Conservation (phyloP, 2,329 filamentous ascomycete species). For the Exserohilum turcica region DNA sequence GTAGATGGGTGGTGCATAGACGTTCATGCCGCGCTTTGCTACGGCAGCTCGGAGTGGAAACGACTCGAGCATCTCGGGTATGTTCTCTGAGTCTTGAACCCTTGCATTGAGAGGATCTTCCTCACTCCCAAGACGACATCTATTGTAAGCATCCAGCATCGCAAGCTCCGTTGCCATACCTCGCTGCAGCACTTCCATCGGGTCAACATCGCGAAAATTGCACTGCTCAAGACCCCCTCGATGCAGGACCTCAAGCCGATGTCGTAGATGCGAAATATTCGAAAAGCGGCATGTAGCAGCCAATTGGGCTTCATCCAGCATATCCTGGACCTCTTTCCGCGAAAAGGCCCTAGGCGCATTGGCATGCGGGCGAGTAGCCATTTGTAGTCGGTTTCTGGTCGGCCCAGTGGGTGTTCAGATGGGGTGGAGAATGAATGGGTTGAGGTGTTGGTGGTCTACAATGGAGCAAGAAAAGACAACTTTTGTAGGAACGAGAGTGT, state of each 20-base stretch:
- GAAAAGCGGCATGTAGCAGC: slow-evolving; percentile 2
- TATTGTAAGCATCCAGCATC: slow-evolving; percentile 19
- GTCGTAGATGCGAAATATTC: slow-evolving; percentile 1
- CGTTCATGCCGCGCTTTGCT: background rate
- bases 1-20: slow-evolving; percentile 7
- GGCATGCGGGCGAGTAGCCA: background rate
- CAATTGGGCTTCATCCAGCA: slow-evolving; percentile 9
- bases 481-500: no score
- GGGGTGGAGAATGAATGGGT: no score
- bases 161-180: slow-evolving; percentile 5
- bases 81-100: slow-evolving; percentile 5
- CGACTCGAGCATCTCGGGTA: slow-evolving; percentile 9
- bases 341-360: background rate
- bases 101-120: slow-evolving; percentile 1
- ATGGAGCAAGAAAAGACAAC: no score
- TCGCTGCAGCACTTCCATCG: slow-evolving; percentile 5
- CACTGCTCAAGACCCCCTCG: slow-evolving; percentile 4
- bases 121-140: slow-evolving; percentile 16
- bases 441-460: no score
- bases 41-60: slow-evolving; percentile 15
- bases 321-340: slow-evolving; percentile 3
- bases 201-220: background rate
- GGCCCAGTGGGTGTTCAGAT: no score
- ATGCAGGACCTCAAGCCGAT: slow-evolving; percentile 3
- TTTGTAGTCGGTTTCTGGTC: background rate